Evolutionary conservation across 2,329 filamentous ascomycete species (phyloP), one percentile per base, ranked within the genome.

Genomic region (Ceratocystis destructans): DNA sequence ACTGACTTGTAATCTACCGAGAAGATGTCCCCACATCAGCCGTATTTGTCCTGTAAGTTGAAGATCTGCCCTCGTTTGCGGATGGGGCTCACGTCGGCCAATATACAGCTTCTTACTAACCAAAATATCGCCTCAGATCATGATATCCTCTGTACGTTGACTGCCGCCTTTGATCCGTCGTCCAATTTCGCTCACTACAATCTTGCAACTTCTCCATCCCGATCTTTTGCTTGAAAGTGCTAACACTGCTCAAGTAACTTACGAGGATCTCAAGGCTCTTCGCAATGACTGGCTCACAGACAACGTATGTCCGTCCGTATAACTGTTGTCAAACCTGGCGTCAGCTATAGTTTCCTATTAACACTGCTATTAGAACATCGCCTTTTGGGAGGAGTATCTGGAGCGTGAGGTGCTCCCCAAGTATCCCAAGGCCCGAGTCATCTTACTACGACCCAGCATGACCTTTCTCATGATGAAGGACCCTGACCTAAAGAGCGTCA

Each of bases 341-440:
- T 15, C 17, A 10, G 46, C 20, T n/a, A 1, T 8, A 44, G 50
- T n/a, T 15, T 10, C n/a, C 20, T 37, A 61, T 50, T 67, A 45
- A 5, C 41, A 12, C 41, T 46, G 5, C 44, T n/a, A 17, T n/a
- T 22, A 93, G 89, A 92, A 91, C 71, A 97, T 99, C 70, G 87
- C 90, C 63, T 97, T 99, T 74, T 99, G 94, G 93, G 89, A 97
- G 82, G 93, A 97, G 82, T 96, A 89, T 74, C 85, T 99, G 70
- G 94, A 99, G 76, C 89, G 86, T 69, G 93, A 97, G 78, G 86
- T 90, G 69, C 86, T 99, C 33, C 79, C 80, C 37, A 83, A 85
- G 71, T 96, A 88, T 73, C 89, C 89, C 8, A 86, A 89, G 73
- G 90, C 90, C 22, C 84, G 90, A 69, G 96, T 99, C 74, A 82